These are phyloP conservation scores for Talaromyces liani DNA, from an alignment of 495 filamentous ascomycete genomes.

Conservation along the genomic window DNA sequence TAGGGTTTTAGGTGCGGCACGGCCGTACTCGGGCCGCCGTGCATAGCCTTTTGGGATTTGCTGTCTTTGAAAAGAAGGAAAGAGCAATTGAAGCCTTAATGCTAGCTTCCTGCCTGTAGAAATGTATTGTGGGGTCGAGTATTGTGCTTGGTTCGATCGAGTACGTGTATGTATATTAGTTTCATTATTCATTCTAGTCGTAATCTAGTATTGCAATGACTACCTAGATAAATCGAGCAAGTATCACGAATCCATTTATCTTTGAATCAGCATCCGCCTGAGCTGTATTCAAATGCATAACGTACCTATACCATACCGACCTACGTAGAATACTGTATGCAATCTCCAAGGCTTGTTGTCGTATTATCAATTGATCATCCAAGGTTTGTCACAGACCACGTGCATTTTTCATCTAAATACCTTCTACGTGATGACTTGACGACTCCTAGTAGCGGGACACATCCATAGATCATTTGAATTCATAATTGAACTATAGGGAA, in stretches of 20 bases:
- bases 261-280: not conserved
- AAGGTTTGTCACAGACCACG: too few species aligned
- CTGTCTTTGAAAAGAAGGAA: not conserved
- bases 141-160: not conserved
- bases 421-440: too few species aligned
- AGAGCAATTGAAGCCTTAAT: not conserved
- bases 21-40: not conserved
- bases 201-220: not conserved
- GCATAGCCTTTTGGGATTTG: not conserved
- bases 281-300: too few species aligned
- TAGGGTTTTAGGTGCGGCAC: not conserved
- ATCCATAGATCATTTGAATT: too few species aligned
- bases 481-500: too few species aligned
- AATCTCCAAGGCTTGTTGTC: too few species aligned
- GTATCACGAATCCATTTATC: not conserved
- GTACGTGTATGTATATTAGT: not conserved
- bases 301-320: too few species aligned
- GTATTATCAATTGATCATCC: too few species aligned
- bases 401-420: too few species aligned
- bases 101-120: not conserved
- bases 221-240: too few species aligned
- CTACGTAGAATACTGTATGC: too few species aligned
- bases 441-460: too few species aligned
- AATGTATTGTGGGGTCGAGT: not conserved
- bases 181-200: not conserved